Conservation (phyloP, 371 early-diverging fungal species). For the Mortierella sp. region DNA sequence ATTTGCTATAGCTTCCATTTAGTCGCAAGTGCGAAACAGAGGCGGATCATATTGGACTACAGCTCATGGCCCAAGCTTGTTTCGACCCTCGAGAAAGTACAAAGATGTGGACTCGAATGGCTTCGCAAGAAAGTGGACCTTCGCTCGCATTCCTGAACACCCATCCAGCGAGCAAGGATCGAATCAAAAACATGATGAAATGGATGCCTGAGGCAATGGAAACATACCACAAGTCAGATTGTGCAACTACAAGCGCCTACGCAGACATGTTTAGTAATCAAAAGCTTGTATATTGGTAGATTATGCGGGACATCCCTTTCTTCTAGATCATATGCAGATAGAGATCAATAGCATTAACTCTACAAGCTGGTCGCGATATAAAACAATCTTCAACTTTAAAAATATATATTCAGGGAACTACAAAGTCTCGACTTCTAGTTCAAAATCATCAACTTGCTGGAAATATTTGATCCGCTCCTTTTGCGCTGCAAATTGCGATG, state of each 20-base stretch:
- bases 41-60: constrained; percentile 91
- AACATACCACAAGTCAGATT: constrained; percentile 53
- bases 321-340: neutral
- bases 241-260: constrained; percentile 56
- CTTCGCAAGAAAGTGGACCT: constrained; percentile 39
- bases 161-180: constrained; percentile 84
- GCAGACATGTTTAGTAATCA: constrained; percentile 54
- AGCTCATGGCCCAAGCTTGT: constrained; percentile 93
- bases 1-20: constrained; percentile 80
- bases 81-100: constrained; percentile 88
- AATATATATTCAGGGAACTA: neutral
- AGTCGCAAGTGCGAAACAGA: constrained; percentile 92
- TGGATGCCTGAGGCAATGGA: constrained; percentile 79
- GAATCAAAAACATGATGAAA: constrained; percentile 77
- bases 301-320: too few relatives aligned
- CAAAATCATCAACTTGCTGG: constrained; percentile 43
- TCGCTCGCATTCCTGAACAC: constrained; percentile 84
- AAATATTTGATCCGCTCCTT: constrained; percentile 42
- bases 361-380: neutral
- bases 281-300: constrained; percentile 38
- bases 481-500: constrained; percentile 24
- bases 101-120: constrained; percentile 73
- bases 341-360: neutral
- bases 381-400: neutral
- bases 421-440: constrained; percentile 38